Evolutionary conservation across 108 stramenopile species (phyloP), one percentile per base, ranked within the genome.

Genomic region (Hondaea fermentalgiana): DNA sequence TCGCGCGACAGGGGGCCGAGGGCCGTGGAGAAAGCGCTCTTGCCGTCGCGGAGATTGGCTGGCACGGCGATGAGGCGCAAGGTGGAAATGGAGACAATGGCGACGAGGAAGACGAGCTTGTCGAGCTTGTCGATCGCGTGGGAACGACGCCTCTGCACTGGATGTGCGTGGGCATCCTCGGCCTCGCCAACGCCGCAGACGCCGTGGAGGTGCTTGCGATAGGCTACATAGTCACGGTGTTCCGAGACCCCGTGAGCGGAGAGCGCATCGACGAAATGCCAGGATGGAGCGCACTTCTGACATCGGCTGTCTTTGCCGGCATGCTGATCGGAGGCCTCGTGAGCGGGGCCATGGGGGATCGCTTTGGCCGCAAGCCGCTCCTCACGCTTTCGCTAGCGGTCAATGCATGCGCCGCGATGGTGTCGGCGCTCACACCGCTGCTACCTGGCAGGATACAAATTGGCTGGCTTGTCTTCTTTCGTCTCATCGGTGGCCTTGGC

Each of bases 131-230:
- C 59, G 19, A 19, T 2, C 19, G 59, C 19, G n/a, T 59, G 21
- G 59, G 59, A n/a, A 59, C 59, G 21, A 29, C 72, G 29, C 23
- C 21, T 17, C 16, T 16, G 72, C 72, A 72, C 23, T 72, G 72
- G 72, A 23, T 42, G 19, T 25, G 23, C 28, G 88, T 45, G 10
- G 35, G 76, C 57, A 60, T 89, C 0, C 90, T 93, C 25, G 93
- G 93, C 10, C 49, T 93, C 35, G 93, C 90, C 51, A 94, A 93
- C 60, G 93, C 92, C 5, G 93, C 93, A 6, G 93, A 94, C 90
- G 93, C 93, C 4, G 93, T 93, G 5, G 93, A 94, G 88, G 88
- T 94, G 42, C 89, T 93, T 42, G 90, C 91, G 45, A 92, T 93
- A 14, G 93, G 93, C 49, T 94, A 91, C 87, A 93, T 94, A 49